Conservation (phyloP, 2,329 filamentous ascomycete genomes). For the Camillea tinctor region DNA sequence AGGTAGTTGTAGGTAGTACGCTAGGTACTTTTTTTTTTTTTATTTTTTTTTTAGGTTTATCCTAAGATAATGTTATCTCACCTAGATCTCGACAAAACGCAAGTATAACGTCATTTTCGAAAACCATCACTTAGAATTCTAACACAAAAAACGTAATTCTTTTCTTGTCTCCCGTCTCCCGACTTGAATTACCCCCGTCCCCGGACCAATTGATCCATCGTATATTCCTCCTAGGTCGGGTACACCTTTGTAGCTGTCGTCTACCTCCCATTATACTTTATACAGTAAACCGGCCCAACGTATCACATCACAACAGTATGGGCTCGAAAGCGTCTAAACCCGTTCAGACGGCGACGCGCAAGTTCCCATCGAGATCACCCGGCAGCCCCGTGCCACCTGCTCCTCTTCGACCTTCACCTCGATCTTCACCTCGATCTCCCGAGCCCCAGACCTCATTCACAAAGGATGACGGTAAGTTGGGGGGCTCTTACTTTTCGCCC, state of each 20-base stretch:
- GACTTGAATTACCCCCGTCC: too few relatives aligned
- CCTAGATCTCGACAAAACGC: conserved; percentile 1
- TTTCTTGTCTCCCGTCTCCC: too few relatives aligned
- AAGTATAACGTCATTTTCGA: conserved; percentile 22
- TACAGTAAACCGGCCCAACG: too few relatives aligned
- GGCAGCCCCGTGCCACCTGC: conserved; percentile 29
- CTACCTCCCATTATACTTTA: too few relatives aligned
- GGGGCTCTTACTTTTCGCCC: too few relatives aligned
- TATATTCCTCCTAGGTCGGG: too few relatives aligned
- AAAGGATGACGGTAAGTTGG: conserved; percentile 35
- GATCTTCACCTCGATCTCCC: conserved; percentile 11
- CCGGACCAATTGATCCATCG: too few relatives aligned
- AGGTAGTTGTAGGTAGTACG: background rate
- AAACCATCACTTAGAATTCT: background rate
- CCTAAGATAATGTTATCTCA: too few relatives aligned
- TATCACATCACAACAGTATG: conserved; percentile 31
- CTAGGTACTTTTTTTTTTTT: too few relatives aligned
- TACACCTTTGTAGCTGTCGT: too few relatives aligned
- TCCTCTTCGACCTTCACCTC: conserved; percentile 2
- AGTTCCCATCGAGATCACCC: conserved; percentile 42
- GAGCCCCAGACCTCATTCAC: conserved; percentile 21
- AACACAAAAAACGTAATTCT: too few relatives aligned
- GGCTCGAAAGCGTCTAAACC: conserved; percentile 49
- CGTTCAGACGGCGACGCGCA: conserved; percentile 40
- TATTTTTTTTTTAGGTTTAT: too few relatives aligned